A percentile compares a stretch with the other conserved stretches of the same genome.
Conservation (phyloP, 2,329 filamentous ascomycete species). For the Cladophialophora yegresii region DNA sequence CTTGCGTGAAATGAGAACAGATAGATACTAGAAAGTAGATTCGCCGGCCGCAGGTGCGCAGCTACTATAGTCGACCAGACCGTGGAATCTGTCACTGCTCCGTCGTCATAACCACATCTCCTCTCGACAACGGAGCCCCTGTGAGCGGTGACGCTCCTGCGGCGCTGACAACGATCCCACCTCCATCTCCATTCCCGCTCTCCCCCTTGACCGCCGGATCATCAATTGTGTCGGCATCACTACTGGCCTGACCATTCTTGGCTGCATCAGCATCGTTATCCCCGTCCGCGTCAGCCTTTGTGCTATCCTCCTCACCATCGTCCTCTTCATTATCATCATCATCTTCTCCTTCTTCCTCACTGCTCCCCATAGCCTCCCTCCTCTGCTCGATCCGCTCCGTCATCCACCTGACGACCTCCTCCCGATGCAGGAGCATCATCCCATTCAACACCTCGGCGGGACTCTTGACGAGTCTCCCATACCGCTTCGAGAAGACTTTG, state of each 20-base stretch:
- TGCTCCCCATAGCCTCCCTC: conserved; percentile 33
- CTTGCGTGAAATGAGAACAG: background rate
- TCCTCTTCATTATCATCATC: conserved; percentile 40
- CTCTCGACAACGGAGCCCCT: background rate
- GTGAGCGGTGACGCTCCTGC: background rate
- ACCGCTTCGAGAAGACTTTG: conserved; percentile 57
- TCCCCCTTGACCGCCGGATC: conserved; percentile 6
- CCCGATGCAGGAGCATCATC: conserved; percentile 58
- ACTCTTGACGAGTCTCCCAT: conserved; percentile 56
- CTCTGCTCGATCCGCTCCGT: conserved; percentile 41
- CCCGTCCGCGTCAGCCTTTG: background rate
- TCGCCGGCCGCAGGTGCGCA: background rate
- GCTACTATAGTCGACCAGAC: background rate
- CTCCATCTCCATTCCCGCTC: background rate
- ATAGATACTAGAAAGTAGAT: background rate
- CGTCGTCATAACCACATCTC: conserved; percentile 28
- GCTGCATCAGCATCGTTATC: conserved; percentile 14
- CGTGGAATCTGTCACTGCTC: conserved; percentile 12
- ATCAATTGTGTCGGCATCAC: conserved; percentile 24
- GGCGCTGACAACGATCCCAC: background rate
- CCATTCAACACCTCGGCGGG: conserved; percentile 52
- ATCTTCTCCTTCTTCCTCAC: conserved; percentile 23
- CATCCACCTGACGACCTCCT: conserved; percentile 54
- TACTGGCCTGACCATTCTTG: conserved; percentile 11
- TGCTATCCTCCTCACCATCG: background rate